Percentiles rank a stretch among this genome's conserved stretches.
Conservation (phyloP, 495 filamentous ascomycete species). For the Aspergillus ostianus region DNA sequence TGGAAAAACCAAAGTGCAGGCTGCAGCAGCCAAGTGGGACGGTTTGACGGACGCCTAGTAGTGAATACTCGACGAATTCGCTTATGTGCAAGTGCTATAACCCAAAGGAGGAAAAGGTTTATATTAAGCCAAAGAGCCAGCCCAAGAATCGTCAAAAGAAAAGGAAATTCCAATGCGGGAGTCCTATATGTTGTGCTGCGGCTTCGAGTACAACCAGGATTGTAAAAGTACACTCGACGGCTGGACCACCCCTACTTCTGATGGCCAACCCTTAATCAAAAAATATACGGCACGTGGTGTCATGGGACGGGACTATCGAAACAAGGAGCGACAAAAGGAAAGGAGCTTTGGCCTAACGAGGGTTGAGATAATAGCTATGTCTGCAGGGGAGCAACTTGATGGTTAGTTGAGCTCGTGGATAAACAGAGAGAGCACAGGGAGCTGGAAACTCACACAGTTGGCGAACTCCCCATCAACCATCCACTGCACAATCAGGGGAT, state of each 20-base stretch:
- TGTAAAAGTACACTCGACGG: constrained; percentile 2
- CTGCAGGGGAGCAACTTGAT: constrained; percentile 4
- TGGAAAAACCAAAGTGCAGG: not conserved
- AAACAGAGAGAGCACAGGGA: not conserved
- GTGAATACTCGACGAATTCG: not conserved
- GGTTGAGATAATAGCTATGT: constrained; percentile 12
- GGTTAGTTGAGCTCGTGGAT: constrained; percentile 5
- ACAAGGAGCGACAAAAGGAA: constrained; percentile 18
- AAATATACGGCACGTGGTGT: constrained; percentile 2
- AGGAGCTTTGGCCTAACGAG: not conserved
- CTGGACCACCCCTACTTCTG: constrained; percentile 9
- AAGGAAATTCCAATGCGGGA: not conserved
- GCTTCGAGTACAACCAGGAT: not conserved
- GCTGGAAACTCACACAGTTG: constrained; percentile 23
- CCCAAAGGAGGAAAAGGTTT: not conserved
- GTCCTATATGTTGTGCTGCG: not conserved
- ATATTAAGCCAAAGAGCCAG: not conserved
- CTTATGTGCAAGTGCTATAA: not conserved
- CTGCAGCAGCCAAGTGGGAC: not conserved
- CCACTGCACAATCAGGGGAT: constrained; percentile 16
- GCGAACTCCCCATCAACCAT: constrained; percentile 23
- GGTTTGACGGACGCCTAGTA: not conserved
- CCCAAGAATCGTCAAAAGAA: not conserved
- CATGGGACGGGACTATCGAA: constrained; percentile 13
- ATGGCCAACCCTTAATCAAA: constrained; percentile 9